These are phyloP conservation scores for Ceratocystis diversiconidia DNA, from an alignment of 2,329 filamentous ascomycete genomes.

Conservation along the genomic window DNA sequence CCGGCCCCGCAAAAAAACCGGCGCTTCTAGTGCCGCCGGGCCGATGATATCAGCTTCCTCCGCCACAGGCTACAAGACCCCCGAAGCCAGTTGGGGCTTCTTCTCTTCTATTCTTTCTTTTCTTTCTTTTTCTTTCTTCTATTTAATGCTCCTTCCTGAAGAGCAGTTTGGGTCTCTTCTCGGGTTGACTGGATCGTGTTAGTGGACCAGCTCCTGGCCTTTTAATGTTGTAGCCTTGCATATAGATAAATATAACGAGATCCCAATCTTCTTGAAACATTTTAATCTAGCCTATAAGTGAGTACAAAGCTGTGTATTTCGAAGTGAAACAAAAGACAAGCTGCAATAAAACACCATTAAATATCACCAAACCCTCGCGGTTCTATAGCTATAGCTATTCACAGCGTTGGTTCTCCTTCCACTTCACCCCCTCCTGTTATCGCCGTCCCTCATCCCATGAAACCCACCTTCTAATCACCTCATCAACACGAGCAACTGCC, in stretches of 20 bases:
- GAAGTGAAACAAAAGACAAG: no score
- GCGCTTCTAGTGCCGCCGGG: neutral
- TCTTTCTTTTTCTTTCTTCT: conserved; percentile 1
- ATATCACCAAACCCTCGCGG: no score
- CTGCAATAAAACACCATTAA: no score
- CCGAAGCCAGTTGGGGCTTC: neutral
- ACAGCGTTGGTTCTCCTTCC: neutral
- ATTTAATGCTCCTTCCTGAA: neutral
- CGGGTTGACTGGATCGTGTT: neutral
- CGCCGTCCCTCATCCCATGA: conserved; percentile 53
- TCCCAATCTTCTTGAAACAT: neutral
- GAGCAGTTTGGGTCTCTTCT: conserved; percentile 4
- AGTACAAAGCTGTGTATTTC: no score
- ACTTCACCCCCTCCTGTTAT: neutral
- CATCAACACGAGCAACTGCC: conserved; percentile 50
- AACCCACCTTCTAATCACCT: conserved; percentile 71
- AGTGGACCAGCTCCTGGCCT: neutral
- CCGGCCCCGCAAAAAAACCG: neutral
- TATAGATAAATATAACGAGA: conserved; percentile 5
- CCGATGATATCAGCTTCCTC: neutral
- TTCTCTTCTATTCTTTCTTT: conserved; percentile 2
- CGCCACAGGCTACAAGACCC: neutral
- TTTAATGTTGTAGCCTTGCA: neutral
- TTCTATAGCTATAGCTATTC: neutral
- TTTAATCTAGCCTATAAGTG: no score